phyloP scores from a whole-genome alignment of 2,329 filamentous ascomycete genomes.

The Zymoseptoria ardabiliae region DNA sequence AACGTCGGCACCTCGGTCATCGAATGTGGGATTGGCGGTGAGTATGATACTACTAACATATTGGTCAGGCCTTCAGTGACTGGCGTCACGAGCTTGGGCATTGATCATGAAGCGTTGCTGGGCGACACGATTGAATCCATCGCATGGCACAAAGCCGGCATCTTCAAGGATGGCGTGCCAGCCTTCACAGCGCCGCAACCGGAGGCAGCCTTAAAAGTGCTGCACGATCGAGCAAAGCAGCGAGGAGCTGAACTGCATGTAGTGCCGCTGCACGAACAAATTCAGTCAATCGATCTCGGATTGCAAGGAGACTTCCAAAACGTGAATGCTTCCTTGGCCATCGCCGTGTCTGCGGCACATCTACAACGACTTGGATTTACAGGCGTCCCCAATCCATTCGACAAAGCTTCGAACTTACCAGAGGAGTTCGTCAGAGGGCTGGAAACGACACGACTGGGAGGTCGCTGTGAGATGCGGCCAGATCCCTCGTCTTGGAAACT shows the following conservation, averaged over 20 bases:
- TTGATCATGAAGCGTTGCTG: slow-evolving; percentile 77
- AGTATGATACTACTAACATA: slow-evolving; percentile 89
- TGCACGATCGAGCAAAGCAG: slow-evolving; percentile 49
- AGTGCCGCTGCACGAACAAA: slow-evolving; percentile 42
- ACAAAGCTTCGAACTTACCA: slow-evolving; percentile 45
- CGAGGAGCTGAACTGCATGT: slow-evolving; percentile 43
- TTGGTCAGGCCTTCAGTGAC: slow-evolving; percentile 62
- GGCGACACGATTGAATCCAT: slow-evolving; percentile 74
- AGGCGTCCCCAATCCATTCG: slow-evolving; percentile 34
- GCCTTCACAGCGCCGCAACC: slow-evolving; percentile 58
- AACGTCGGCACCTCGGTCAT: slow-evolving; percentile 72
- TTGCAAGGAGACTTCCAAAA: slow-evolving; percentile 57
- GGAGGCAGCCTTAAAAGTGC: slow-evolving; percentile 47
- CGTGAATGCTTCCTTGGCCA: slow-evolving; percentile 54
- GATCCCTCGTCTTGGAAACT: slow-evolving; percentile 45
- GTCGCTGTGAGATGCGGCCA: slow-evolving; percentile 65
- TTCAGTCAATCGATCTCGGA: slow-evolving; percentile 46
- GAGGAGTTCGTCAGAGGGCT: slow-evolving; percentile 58
- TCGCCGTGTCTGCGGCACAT: slow-evolving; percentile 53
- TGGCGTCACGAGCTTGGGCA: slow-evolving; percentile 71
- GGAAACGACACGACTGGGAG: slow-evolving; percentile 59
- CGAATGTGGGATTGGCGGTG: slow-evolving; percentile 90
- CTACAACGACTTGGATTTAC: slow-evolving; percentile 40
- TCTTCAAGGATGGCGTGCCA: slow-evolving; percentile 62
- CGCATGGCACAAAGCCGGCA: slow-evolving; percentile 86